Base-by-base conservation (phyloP, 2,329 filamentous ascomycete species). In the Fusarium sambucinum region DNA sequence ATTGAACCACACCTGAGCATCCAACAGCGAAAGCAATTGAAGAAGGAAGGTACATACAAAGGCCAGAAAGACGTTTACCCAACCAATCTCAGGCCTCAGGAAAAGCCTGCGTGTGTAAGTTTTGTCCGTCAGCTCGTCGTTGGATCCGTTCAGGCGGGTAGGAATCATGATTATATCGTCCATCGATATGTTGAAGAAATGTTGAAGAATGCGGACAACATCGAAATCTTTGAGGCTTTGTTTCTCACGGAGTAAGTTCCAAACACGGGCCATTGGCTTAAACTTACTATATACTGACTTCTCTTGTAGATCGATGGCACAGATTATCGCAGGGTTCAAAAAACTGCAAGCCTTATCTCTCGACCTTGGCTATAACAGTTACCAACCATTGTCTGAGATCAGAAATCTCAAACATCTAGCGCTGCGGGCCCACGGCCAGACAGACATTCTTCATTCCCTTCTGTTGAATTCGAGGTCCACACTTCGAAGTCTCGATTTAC, bases 361-460 rank as follows among this genome's bases (percentile, higher is more conserved):
- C 2, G 10, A 23, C 4, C 14, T 53, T 27, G 10, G 41, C 6
- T 4, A 16, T 9, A 29, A 6, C 5, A 32, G 46, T 25, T 14
- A 45, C 13, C 16, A 17, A 1, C n/a, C 48, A 6, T 17, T 72
- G 8, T 21, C 33, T 5, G 44, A 52, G 11, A 42, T 72, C 12
- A 65, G 63, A 19, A 71, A 69, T 23, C 23, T 71, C 6, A 59
- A 59, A 38, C 66, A 72, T 48, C 17, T 71, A 3, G 16, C 5
- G 3, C 1, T 51, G 13, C 16, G 5, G 6, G 19, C 17, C 8
- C 5, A 19, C 5, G 21, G 19, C 2, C 14, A 32, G 19, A 10
- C n/a, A 1, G 19, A 23, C 11, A 21, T 21, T 13, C 11, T 57
- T 35, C 38, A 42, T 7, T n/a, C 42, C 1, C 41, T 70, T 3